A percentile compares a stretch with the other conserved stretches of the same genome.
phyloP scores from a whole-genome alignment of 2,329 filamentous ascomycete genomes.

The Neonectria faginata region DNA sequence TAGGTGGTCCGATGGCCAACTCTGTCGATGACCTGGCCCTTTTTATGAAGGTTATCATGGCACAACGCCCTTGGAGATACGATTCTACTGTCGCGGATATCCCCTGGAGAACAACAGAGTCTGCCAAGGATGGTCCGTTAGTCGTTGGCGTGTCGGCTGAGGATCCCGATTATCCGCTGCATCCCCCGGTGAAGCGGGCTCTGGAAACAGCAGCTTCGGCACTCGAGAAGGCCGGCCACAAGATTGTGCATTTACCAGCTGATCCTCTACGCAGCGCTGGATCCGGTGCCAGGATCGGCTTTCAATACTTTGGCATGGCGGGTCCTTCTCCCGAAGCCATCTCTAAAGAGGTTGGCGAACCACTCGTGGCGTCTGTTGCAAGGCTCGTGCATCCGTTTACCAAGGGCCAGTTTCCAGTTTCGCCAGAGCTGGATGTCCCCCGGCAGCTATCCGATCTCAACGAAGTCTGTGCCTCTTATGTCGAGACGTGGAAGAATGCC shows the following conservation, averaged over 20 bases:
- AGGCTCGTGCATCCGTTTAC: slow-evolving; percentile 35
- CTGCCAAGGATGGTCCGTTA: slow-evolving; percentile 43
- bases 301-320: slow-evolving; percentile 35
- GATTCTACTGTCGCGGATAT: slow-evolving; percentile 56
- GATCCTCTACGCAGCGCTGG: slow-evolving; percentile 34
- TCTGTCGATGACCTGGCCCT: slow-evolving; percentile 47
- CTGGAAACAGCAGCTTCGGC: slow-evolving; percentile 54
- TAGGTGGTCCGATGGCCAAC: slow-evolving; percentile 57
- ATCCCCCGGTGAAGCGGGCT: slow-evolving; percentile 62
- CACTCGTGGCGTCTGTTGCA: slow-evolving; percentile 35
- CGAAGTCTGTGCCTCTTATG: slow-evolving; percentile 20
- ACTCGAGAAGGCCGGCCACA: slow-evolving; percentile 59
- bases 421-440: slow-evolving; percentile 11
- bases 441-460: slow-evolving; percentile 23
- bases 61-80: slow-evolving; percentile 56
- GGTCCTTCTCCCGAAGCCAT: slow-evolving; percentile 31
- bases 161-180: slow-evolving; percentile 60
- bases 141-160: slow-evolving; percentile 62
- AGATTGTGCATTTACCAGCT: slow-evolving; percentile 51
- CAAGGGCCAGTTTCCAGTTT: slow-evolving; percentile 28
- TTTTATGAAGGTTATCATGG: slow-evolving; percentile 54
- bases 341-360: slow-evolving; percentile 34
- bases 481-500: slow-evolving; percentile 29
- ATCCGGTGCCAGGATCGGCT: slow-evolving; percentile 33
- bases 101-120: slow-evolving; percentile 58